Base-by-base conservation (phyloP, 1,139 yeast genomes). In the Groenewaldozyma sp. region DNA sequence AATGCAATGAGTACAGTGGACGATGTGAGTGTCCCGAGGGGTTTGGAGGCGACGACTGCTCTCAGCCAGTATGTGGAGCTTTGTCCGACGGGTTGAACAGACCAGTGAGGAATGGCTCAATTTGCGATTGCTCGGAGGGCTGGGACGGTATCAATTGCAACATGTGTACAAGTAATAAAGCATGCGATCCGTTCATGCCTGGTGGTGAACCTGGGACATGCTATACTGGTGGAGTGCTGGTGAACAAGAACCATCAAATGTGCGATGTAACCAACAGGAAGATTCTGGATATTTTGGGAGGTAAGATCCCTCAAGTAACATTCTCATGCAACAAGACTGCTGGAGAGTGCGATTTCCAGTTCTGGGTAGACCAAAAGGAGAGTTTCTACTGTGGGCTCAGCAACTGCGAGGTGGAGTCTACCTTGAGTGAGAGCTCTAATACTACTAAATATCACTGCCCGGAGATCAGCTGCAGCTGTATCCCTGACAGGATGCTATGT, bases 131-230 rank as follows among this genome's bases (percentile, higher is more conserved):
- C 63, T 72, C 73, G 36, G 69, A 71, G 1, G 98, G 98, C 3
- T 91, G 98, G 98, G 65, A 68, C 4, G 97, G 98, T 35, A 82
- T 91, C 55, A 91, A 91, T 57, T 91, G 98, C 68, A 91, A 91
- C 44, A 62, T 67, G 59, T 91, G 98, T 62, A 67, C 71, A 18
- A 56, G 59, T 3, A 94, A 91, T 57, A 60, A 66, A 3, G 82
- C 81, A 2, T 91, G 98, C 64, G 84, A 84, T 56, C 65, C 82
- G 1, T 82, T 91, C 51, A 76, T 91, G 78, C 97, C 97, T 1
- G 88, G 79, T 41, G 94, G 84, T 1, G 63, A 87, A 42, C 67
- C 73, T 46, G 98, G 97, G 7, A 84, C 94, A 0, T 91, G 98
- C 59, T 88, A 87, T 60, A 73, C 77, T 46, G 75, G 83, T n/a